These are phyloP conservation scores for Cercophora newfieldiana DNA, from an alignment of 495 filamentous ascomycete species.

Conservation along the genomic window DNA sequence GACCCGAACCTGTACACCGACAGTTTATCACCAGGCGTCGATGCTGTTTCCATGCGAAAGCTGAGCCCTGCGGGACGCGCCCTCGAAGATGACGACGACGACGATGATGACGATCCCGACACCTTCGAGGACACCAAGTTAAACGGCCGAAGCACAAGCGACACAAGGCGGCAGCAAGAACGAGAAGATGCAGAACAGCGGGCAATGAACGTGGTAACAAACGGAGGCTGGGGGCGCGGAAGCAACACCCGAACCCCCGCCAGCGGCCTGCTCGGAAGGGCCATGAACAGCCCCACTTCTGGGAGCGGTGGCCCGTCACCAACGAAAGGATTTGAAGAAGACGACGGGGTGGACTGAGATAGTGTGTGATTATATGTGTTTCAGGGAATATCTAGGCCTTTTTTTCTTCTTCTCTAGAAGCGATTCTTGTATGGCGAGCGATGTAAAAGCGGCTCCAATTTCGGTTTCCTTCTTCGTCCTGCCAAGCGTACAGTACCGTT, in stretches of 20 bases:
- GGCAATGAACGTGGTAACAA: conserved; percentile 47
- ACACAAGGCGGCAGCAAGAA: conserved; percentile 8
- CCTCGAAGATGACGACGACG: conserved; percentile 35
- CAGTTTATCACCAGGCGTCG: conserved; percentile 11
- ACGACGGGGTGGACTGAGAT: conserved; percentile 9
- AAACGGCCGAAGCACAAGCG: too few species aligned
- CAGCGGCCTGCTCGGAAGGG: not conserved
- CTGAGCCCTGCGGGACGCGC: conserved; percentile 41
- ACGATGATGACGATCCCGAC: conserved; percentile 26
- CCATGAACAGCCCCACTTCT: not conserved
- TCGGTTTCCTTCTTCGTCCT: not conserved
- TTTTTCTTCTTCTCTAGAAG: conserved; percentile 2
- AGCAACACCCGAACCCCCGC: conserved; percentile 12
- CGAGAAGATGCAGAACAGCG: conserved; percentile 37
- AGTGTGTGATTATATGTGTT: not conserved
- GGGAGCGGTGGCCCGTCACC: not conserved
- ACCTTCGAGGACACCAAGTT: conserved; percentile 15
- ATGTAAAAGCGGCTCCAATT: not conserved
- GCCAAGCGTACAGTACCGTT: not conserved
- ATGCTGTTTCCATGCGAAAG: conserved; percentile 42
- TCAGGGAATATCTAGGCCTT: not conserved
- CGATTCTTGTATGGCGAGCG: not conserved
- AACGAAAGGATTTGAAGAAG: not conserved
- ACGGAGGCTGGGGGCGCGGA: conserved; percentile 38
- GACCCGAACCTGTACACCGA: conserved; percentile 51